phyloP scores from a whole-genome alignment of 1,139 yeast genomes.

The Pichiaceae sp. region DNA sequence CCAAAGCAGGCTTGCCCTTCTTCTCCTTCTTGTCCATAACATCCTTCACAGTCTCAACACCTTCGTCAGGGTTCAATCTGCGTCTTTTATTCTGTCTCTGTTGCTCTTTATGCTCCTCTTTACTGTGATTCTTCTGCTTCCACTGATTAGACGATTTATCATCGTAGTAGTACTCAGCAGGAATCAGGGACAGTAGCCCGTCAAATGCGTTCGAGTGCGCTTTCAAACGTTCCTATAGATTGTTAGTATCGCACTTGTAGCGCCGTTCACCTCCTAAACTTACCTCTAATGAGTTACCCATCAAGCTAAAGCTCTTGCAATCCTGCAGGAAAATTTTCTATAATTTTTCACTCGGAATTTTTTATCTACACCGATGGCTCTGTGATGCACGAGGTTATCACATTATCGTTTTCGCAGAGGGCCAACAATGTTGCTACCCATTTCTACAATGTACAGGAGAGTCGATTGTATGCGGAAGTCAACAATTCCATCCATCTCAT shows the following conservation, averaged over 20 bases:
- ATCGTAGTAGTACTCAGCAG: constrained; percentile 85
- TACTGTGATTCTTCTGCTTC: constrained; percentile 73
- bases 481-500: constrained; percentile 33
- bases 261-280: constrained; percentile 21
- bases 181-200: constrained; percentile 82
- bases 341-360: not conserved
- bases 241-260: constrained; percentile 20
- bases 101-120: constrained; percentile 48
- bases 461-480: constrained; percentile 45
- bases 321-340: not conserved
- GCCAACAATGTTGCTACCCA: constrained; percentile 73
- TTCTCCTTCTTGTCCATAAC: constrained; percentile 48
- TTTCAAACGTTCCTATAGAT: constrained; percentile 60
- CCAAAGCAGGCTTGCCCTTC: constrained; percentile 48
- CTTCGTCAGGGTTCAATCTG: constrained; percentile 66
- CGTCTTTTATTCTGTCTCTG: constrained; percentile 51
- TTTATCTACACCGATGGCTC: not conserved
- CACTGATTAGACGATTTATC: constrained; percentile 77
- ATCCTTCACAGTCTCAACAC: constrained; percentile 58
- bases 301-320: constrained; percentile 4
- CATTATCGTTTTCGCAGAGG: constrained; percentile 59
- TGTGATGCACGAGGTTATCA: constrained; percentile 66
- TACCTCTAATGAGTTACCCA: constrained; percentile 42
- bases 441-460: constrained; percentile 72
- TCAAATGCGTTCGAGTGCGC: constrained; percentile 84